Evolutionary conservation across 768 basidiomycete genomes (phyloP).

Genomic region (Tremella fuciformis): DNA sequence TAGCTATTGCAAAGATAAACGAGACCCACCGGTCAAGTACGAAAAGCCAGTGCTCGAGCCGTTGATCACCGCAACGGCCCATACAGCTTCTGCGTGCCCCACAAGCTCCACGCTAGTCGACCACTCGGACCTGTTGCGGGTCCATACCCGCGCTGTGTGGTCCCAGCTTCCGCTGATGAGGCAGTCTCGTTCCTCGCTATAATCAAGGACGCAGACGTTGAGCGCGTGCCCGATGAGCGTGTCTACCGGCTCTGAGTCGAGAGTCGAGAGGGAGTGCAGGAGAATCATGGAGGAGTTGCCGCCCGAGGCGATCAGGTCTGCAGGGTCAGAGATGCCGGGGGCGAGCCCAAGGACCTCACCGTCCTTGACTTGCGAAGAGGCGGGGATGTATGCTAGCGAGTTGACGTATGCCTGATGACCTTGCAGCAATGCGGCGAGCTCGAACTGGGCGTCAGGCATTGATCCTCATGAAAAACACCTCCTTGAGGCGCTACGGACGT

Average conservation of each 20-base stretch:
- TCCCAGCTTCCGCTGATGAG: conserved; percentile 51
- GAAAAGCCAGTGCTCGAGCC: conserved; percentile 9
- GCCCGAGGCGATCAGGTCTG: conserved; percentile 32
- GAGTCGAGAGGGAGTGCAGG: conserved; percentile 28
- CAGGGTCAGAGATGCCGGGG: neutral
- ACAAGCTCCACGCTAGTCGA: conserved; percentile 23
- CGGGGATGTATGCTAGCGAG: conserved; percentile 39
- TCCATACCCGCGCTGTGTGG: conserved; percentile 47
- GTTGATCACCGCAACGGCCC: conserved; percentile 45
- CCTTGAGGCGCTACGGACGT: neutral
- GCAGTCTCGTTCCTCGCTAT: conserved; percentile 19
- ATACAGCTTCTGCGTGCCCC: conserved; percentile 48
- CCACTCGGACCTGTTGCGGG: conserved; percentile 18
- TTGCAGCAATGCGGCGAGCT: conserved; percentile 21
- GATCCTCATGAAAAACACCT: too few species aligned
- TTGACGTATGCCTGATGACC: conserved; percentile 47
- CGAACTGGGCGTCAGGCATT: conserved; percentile 15
- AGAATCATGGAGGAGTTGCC: conserved; percentile 42
- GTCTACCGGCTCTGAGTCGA: conserved; percentile 25
- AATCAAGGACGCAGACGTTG: conserved; percentile 39
- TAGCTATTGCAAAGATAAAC: too few species aligned
- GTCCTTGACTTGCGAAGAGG: conserved; percentile 6
- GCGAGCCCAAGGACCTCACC: conserved; percentile 7
- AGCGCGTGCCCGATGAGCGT: conserved; percentile 33
- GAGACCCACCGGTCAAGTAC: too few species aligned